Evolutionary conservation across 2,329 filamentous ascomycete species (phyloP).

Genomic region (Helotiales sp.): DNA sequence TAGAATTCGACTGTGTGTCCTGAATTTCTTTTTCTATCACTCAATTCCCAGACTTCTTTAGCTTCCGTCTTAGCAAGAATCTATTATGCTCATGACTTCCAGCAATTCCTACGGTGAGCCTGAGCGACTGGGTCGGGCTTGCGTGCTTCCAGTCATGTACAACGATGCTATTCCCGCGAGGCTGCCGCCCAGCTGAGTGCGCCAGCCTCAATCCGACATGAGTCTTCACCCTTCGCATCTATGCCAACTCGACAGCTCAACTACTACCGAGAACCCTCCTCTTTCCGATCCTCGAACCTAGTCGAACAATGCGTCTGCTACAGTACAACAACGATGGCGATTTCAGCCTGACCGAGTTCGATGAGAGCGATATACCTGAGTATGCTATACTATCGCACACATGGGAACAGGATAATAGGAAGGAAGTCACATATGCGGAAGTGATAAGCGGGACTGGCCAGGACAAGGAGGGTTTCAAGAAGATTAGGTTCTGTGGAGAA

Average conservation of each 20-base stretch:
- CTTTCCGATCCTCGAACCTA: slow-evolving; percentile 14
- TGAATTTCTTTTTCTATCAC: background rate
- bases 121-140: slow-evolving; percentile 14
- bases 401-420: slow-evolving; percentile 15
- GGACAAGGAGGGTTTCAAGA: slow-evolving; percentile 12
- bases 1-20: background rate
- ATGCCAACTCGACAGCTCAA: slow-evolving; percentile 20
- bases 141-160: slow-evolving; percentile 29
- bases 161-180: slow-evolving; percentile 28
- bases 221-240: slow-evolving; percentile 15
- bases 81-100: no score
- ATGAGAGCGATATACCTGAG: slow-evolving; percentile 16
- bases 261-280: slow-evolving; percentile 20
- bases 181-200: slow-evolving; percentile 27
- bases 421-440: slow-evolving; percentile 17
- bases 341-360: slow-evolving; percentile 16
- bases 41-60: no score
- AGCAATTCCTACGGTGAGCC: no score
- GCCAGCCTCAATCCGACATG: slow-evolving; percentile 30
- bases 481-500: slow-evolving; percentile 15
- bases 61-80: no score
- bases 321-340: slow-evolving; percentile 10
- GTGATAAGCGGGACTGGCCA: slow-evolving; percentile 17
- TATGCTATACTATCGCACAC: slow-evolving; percentile 29
- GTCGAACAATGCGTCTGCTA: slow-evolving; percentile 14